Conservation (phyloP, 495 filamentous ascomycete genomes). For the Penicillium soppii region DNA sequence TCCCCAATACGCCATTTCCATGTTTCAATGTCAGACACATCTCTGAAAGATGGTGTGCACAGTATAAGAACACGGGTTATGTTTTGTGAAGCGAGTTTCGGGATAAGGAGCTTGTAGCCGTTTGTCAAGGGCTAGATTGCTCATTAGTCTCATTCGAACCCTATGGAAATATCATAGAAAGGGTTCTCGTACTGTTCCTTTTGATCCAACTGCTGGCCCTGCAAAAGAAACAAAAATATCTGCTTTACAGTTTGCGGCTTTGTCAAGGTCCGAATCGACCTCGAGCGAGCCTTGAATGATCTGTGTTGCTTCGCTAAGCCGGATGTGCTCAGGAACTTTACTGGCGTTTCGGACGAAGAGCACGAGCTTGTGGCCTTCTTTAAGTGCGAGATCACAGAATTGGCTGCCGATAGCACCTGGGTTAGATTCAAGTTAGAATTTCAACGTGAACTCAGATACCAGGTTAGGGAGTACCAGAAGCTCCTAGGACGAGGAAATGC, state of each 20-base stretch:
- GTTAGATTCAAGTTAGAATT: neutral
- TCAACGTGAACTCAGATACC: neutral
- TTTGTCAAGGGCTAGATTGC: constrained; percentile 7
- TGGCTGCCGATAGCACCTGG: constrained; percentile 6
- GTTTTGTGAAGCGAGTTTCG: constrained; percentile 1
- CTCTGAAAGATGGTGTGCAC: constrained; percentile 10
- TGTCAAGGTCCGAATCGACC: constrained; percentile 1
- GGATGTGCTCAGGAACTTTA: neutral
- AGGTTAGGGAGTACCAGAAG: neutral
- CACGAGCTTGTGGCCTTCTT: constrained; percentile 5
- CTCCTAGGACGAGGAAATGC: constrained; percentile 1
- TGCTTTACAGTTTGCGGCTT: constrained; percentile 6
- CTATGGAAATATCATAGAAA: neutral
- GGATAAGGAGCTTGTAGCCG: constrained; percentile 6
- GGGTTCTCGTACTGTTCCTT: constrained; percentile 6
- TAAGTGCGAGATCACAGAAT: constrained; percentile 12
- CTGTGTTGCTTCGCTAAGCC: neutral
- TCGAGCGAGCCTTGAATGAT: constrained; percentile 7
- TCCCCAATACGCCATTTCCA: constrained; percentile 9
- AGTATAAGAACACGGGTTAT: constrained; percentile 11
- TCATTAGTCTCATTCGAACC: neutral
- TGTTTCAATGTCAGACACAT: neutral
- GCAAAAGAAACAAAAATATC: constrained; percentile 15
- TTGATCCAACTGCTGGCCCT: constrained; percentile 5
- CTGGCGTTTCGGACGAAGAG: constrained; percentile 1